Conservation (phyloP, 208 protist genomes). For the Sergeia podlipaevii region DNA sequence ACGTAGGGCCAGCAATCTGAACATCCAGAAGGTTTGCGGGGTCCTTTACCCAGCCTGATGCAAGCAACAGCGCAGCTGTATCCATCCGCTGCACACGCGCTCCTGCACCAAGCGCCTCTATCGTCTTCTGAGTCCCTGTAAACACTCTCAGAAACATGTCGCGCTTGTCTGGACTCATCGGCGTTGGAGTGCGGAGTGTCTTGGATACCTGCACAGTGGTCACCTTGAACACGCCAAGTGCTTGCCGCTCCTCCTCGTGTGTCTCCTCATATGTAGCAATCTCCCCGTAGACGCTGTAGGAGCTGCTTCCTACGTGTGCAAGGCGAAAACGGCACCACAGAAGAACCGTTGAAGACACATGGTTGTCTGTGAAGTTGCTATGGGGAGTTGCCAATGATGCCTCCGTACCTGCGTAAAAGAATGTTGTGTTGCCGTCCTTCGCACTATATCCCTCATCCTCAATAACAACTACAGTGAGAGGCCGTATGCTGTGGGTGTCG, state of each 20-base stretch:
- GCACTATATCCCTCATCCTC: conserved; percentile 17
- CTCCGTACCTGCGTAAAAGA: conserved; percentile 63
- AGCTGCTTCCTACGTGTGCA: conserved; percentile 46
- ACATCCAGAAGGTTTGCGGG: background rate
- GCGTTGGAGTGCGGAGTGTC: conserved; percentile 19
- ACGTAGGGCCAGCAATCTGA: background rate
- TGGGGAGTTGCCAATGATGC: conserved; percentile 19
- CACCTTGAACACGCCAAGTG: conserved; percentile 49
- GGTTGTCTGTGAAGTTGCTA: conserved; percentile 22
- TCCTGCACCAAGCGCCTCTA: too few species aligned
- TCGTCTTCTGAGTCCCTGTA: background rate
- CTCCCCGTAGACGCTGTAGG: conserved; percentile 40
- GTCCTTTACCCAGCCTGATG: too few species aligned
- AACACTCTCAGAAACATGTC: conserved; percentile 3
- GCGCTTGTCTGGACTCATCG: conserved; percentile 6
- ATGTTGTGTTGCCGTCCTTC: conserved; percentile 22
- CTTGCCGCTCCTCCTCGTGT: conserved; percentile 13
- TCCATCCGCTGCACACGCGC: too few species aligned
- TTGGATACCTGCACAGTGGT: conserved; percentile 57
- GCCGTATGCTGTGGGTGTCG: conserved; percentile 9
- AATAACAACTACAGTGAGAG: background rate
- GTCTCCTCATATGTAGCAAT: conserved; percentile 41
- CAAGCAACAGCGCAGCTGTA: background rate
- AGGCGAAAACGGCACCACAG: conserved; percentile 28
- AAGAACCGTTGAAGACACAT: conserved; percentile 35